Base-by-base conservation (phyloP, 208 protist species). In the Wallacemonas sp. region DNA sequence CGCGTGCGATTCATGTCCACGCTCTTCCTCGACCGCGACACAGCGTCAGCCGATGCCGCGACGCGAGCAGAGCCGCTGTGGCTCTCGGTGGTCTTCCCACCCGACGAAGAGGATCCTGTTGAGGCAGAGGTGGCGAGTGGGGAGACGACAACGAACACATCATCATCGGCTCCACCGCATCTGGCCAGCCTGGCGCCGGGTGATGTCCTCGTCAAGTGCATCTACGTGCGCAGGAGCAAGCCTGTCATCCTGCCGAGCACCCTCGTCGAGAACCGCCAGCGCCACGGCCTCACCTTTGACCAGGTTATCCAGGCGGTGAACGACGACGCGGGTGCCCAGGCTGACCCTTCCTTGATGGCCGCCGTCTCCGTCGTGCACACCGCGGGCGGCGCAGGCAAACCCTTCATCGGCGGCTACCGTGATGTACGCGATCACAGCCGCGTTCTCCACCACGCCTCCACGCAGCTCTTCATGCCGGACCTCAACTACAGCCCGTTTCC, bases 381-480 rank as follows among this genome's bases (percentile, higher is more conserved):
- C 56, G 46, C 44, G 46, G 52, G 39, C 54, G 16, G 49, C 32
- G 16, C 34, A 58, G 19, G 14, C 8, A 96, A 95, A 65, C 83
- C 88, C 8, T 98, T 98, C 62, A 65, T 98, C 23, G 97, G 97
- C 24, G 97, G 97, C 27, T 99, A 92, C 75, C 85, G 94, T 14
- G 66, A 95, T 46, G 83, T 78, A 63, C 73, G 69, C n/a, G 73
- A 88, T 33, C 84, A 80, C 34, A 73, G 73, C 6, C 72, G 79
- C 4, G 72, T 90, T 36, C 94, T 88, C 49, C 85, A 96, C 65
- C 91, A 99, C 86, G 97, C 96, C 21, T 46, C 79, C 29, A 93
- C 90, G 12, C 97, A 99, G 77, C 94, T 98, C 26, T 88, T 83
- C 70, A 74, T 87, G 58, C 69, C 65, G 34, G 78, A 88, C 47